Conservation (phyloP, 2,329 filamentous ascomycete species). For the Cladosporium sp. region DNA sequence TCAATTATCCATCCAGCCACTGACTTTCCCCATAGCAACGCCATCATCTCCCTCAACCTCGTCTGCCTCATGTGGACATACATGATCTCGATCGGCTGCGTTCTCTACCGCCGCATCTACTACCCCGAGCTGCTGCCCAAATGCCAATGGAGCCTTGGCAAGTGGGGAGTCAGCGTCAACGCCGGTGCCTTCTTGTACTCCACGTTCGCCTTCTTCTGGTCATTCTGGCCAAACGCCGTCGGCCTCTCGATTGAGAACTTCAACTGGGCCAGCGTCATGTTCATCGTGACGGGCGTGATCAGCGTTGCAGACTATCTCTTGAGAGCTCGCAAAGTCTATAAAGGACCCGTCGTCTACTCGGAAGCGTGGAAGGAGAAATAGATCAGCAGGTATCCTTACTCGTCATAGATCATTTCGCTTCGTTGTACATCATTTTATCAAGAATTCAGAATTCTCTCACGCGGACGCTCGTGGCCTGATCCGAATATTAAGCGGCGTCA, state of each 20-base stretch:
- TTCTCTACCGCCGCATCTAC: slow-evolving; percentile 36
- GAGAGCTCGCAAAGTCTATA: slow-evolving; percentile 18
- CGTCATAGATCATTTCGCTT: no score
- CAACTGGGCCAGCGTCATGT: slow-evolving; percentile 47
- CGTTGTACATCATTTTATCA: no score
- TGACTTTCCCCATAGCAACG: slow-evolving; percentile 23
- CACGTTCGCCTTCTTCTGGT: slow-evolving; percentile 38
- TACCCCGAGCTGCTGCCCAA: slow-evolving; percentile 35
- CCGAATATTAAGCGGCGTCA: slow-evolving; percentile 14
- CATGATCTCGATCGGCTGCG: slow-evolving; percentile 37
- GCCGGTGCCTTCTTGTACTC: slow-evolving; percentile 33
- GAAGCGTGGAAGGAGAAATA: slow-evolving; percentile 10
- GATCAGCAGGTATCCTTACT: neutral
- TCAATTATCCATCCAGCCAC: neutral
- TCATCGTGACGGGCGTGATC: slow-evolving; percentile 17
- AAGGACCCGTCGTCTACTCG: slow-evolving; percentile 17
- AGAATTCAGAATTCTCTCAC: neutral
- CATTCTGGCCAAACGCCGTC: slow-evolving; percentile 35
- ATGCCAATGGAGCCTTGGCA: slow-evolving; percentile 37
- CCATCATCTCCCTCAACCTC: slow-evolving; percentile 37
- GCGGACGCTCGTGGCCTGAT: neutral
- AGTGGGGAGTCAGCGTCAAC: slow-evolving; percentile 37
- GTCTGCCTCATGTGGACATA: slow-evolving; percentile 40
- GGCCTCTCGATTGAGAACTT: slow-evolving; percentile 37
- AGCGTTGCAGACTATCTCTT: slow-evolving; percentile 18